Percentiles rank a stretch among this genome's conserved stretches.
Conservation (phyloP, 2,329 filamentous ascomycete genomes). For the Ophidiomyces ophidiicola region DNA sequence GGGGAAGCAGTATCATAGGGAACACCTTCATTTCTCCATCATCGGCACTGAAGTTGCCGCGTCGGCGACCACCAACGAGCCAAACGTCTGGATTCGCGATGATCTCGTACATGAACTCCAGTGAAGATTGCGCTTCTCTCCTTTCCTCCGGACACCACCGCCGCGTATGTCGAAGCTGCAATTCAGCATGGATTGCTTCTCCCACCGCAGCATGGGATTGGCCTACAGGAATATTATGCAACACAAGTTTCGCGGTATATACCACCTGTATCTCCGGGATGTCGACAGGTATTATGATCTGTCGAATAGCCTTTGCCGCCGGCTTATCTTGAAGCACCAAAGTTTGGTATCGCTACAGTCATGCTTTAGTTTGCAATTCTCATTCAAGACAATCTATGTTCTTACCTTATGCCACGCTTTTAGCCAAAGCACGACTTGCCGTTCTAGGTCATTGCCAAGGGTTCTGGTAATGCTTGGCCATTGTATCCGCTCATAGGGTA, state of each 20-base stretch:
- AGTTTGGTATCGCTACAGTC: constrained; percentile 24
- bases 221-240: constrained; percentile 22
- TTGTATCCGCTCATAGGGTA: constrained; percentile 40
- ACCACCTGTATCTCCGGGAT: constrained; percentile 73
- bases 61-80: constrained; percentile 71
- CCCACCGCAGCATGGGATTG: constrained; percentile 28
- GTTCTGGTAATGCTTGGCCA: constrained; percentile 43
- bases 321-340: constrained; percentile 23
- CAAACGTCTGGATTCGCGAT: constrained; percentile 61
- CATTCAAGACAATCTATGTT: neutral
- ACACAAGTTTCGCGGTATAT: constrained; percentile 50
- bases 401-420: constrained; percentile 45
- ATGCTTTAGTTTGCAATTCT: neutral
- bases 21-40: constrained; percentile 43
- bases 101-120: constrained; percentile 77
- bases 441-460: constrained; percentile 35
- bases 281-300: constrained; percentile 79
- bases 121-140: constrained; percentile 34
- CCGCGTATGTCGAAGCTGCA: constrained; percentile 43
- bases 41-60: constrained; percentile 55
- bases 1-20: constrained; percentile 63
- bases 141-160: constrained; percentile 36
- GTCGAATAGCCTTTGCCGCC: constrained; percentile 37
- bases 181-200: constrained; percentile 36
- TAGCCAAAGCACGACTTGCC: constrained; percentile 28